Conservation (phyloP, 306 rosid species). For the Acacia melanoxylon region DNA sequence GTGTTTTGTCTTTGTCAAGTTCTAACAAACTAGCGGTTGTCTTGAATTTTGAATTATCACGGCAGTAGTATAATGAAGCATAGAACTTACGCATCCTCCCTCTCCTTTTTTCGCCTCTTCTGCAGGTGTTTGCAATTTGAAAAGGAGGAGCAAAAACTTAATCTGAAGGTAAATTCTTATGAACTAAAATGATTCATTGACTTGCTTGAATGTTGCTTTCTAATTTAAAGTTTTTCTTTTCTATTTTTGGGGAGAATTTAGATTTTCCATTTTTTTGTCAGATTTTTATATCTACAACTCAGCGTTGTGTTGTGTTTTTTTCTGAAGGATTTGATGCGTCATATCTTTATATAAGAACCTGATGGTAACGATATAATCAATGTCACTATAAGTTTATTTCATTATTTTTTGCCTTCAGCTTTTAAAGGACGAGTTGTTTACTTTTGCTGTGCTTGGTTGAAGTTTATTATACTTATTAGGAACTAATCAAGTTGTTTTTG, state of each 20-base stretch:
- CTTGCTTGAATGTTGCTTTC: neutral
- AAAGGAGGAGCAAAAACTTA: slow-evolving; percentile 52
- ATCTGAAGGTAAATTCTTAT: slow-evolving; percentile 56
- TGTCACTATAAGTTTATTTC: neutral
- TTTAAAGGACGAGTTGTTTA: neutral
- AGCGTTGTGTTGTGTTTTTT: neutral
- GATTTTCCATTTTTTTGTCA: neutral
- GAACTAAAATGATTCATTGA: slow-evolving; percentile 18
- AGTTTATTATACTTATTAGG: slow-evolving; percentile 5
- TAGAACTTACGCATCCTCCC: slow-evolving; percentile 16
- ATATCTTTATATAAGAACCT: neutral
- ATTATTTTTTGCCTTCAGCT: neutral
- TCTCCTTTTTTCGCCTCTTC: neutral
- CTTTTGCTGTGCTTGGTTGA: neutral
- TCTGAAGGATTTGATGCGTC: neutral
- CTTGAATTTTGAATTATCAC: slow-evolving; percentile 22
- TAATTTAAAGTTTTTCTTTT: neutral
- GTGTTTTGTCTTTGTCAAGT: neutral
- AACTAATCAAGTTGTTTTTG: neutral
- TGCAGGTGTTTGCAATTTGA: slow-evolving; percentile 66
- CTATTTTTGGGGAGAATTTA: neutral
- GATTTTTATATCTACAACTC: neutral
- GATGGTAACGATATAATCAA: neutral
- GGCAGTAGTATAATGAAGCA: neutral
- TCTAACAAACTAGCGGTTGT: slow-evolving; percentile 4